Evolutionary conservation across 2,329 filamentous ascomycete species (phyloP).

Genomic region (Curvularia lunata): DNA sequence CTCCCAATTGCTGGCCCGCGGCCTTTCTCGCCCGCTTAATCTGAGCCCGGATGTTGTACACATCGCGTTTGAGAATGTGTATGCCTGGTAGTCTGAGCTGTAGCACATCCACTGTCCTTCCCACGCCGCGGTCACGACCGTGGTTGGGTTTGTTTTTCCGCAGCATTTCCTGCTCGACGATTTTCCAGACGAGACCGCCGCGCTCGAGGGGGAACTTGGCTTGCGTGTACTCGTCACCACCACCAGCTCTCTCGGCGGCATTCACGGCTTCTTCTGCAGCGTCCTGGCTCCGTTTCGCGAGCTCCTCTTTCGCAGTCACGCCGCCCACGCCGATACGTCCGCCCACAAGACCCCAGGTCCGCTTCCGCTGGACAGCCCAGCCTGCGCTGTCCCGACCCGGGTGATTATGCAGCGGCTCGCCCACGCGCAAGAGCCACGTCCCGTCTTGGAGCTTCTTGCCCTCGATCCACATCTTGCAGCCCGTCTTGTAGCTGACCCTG

Average conservation of each 20-base stretch:
- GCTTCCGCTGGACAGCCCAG: constrained; percentile 43
- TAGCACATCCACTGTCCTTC: constrained; percentile 40
- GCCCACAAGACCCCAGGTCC: constrained; percentile 44
- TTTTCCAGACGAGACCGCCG: constrained; percentile 43
- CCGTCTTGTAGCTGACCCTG: constrained; percentile 44
- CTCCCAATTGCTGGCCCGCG: constrained; percentile 35
- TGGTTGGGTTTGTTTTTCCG: constrained; percentile 33
- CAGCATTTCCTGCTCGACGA: constrained; percentile 46
- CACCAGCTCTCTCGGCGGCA: background rate
- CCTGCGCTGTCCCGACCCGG: constrained; percentile 35
- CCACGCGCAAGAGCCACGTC: constrained; percentile 39
- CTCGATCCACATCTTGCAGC: constrained; percentile 47
- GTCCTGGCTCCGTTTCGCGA: constrained; percentile 14
- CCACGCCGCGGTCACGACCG: constrained; percentile 42
- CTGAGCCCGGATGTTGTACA: constrained; percentile 46
- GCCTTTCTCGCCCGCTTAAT: constrained; percentile 42
- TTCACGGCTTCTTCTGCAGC: constrained; percentile 6
- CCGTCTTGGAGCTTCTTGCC: constrained; percentile 42
- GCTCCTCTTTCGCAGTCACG: constrained; percentile 42
- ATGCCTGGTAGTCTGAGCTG: constrained; percentile 40
- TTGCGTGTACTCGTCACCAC: constrained; percentile 8
- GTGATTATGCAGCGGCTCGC: constrained; percentile 42
- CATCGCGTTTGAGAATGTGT: constrained; percentile 46
- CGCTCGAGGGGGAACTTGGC: constrained; percentile 28
- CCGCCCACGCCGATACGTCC: constrained; percentile 40